These are phyloP conservation scores for thale cress (Arabidopsis thaliana) DNA, from an alignment of 345 rosid genomes.

Conservation along the genomic window TAIR10.1 NC_003071.7:553001-553500, in stretches of 20 bases:
- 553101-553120: neutral
- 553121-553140: neutral
- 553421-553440: slow-evolving; percentile 69
- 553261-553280: slow-evolving; percentile 47
- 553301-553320: slow-evolving; percentile 22
- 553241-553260: slow-evolving; percentile 30
- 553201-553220: slow-evolving; percentile 42
- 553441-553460: slow-evolving; percentile 54
- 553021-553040: neutral
- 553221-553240: slow-evolving; percentile 52
- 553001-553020: neutral
- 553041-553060: neutral
- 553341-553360: neutral
- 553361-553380: slow-evolving; percentile 7
- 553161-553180: slow-evolving; percentile 1
- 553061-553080: neutral
- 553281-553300: slow-evolving; percentile 38
- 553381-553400: neutral
- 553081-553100: neutral
- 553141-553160: slow-evolving; percentile 10
- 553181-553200: slow-evolving; percentile 10
- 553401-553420: slow-evolving; percentile 55
- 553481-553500: slow-evolving; percentile 37
- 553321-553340: slow-evolving; percentile 20
- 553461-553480: slow-evolving; percentile 53